Base-by-base conservation (phyloP, 1,284 basidiomycete genomes). In the Cryptococcus depauperatus region DNA sequence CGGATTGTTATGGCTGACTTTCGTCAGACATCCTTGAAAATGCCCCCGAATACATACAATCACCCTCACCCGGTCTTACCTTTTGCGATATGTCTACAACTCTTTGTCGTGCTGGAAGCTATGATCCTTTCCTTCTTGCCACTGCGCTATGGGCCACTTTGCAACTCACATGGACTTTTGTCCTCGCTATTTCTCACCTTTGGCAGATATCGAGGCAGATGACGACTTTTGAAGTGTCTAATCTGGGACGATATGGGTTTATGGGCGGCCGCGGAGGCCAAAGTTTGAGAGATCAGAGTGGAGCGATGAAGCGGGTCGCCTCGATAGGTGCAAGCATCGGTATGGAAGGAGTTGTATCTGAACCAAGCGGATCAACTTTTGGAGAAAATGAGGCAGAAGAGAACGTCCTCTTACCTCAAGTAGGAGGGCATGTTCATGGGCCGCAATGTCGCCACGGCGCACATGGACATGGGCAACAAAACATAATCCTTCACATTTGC, bases 201-300 rank as follows among this genome's bases (percentile, higher is more conserved):
- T 95, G 87, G 85, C 93, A 97, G 71, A 80, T 97, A 43, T 79
- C 83, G 8, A 78, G 85, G 16, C 93, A 98, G 64, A 88, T 98
- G 80, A 99, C 93, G 1, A 96, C 93, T 0, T 78, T 95, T 46
- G 93, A 99, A 65, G 87, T 97, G 5, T 85, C 83, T 48, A 98
- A 98, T 64, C 79, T 97, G 3, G 90, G 92, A 1, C 78, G 93
- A 40, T 96, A 84, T 61, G 93, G 95, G 3, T 97, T 83, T 74
- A 96, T 98, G 90, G 95, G 93, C 38, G 91, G 91, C 0, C 81
- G 86, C 25, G 76, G 75, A 3, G 86, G 87, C 5, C 77, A 60
- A 23, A 65, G 62, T 21, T 46, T 73, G 35, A 54, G 68, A 10
- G 70, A 70, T 37, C 71, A 73, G 52, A 54, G 54, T 25, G 71